Percentiles rank a stretch among this genome's conserved stretches.
Conservation (phyloP, 345 rosid species). For the Arabis alpina region DNA sequence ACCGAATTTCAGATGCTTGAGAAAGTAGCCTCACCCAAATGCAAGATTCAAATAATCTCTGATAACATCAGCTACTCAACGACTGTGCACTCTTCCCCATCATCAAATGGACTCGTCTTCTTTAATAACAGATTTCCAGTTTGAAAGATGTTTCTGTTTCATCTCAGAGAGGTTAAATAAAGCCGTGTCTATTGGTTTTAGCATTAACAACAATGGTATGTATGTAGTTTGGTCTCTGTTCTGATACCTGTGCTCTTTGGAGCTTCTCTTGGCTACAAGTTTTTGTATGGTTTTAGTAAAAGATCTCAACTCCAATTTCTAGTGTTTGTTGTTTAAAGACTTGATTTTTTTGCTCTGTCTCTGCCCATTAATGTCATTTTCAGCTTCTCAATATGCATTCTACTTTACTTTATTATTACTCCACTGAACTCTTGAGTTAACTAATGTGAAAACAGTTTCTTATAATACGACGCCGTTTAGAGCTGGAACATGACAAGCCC, state of each 20-base stretch:
- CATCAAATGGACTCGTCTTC: conserved; percentile 22
- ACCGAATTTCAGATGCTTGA: conserved; percentile 4
- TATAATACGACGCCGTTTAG: too few relatives aligned
- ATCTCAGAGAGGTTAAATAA: conserved; percentile 1
- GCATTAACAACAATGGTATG: too few relatives aligned
- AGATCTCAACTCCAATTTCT: background rate
- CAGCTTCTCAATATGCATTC: conserved; percentile 2
- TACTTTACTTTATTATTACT: too few relatives aligned
- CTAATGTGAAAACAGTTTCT: too few relatives aligned
- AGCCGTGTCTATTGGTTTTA: background rate
- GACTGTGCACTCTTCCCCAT: conserved; percentile 19
- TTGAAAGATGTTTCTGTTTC: background rate
- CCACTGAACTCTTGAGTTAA: too few relatives aligned
- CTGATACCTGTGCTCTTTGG: background rate
- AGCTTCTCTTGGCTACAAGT: conserved; percentile 1
- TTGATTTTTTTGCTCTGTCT: too few relatives aligned
- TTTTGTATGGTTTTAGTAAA: conserved; percentile 17
- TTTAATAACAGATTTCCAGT: conserved; percentile 7
- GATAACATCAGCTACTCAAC: conserved; percentile 27
- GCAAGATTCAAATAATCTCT: conserved; percentile 29
- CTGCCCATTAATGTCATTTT: background rate
- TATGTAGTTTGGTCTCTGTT: conserved; percentile 4
- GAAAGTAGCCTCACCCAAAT: conserved; percentile 30
- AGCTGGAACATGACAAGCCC: too few relatives aligned
- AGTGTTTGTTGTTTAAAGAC: conserved; percentile 6